Base-by-base conservation (phyloP, 2,329 filamentous ascomycete genomes). In the Endoconidiophora laricicola region DNA sequence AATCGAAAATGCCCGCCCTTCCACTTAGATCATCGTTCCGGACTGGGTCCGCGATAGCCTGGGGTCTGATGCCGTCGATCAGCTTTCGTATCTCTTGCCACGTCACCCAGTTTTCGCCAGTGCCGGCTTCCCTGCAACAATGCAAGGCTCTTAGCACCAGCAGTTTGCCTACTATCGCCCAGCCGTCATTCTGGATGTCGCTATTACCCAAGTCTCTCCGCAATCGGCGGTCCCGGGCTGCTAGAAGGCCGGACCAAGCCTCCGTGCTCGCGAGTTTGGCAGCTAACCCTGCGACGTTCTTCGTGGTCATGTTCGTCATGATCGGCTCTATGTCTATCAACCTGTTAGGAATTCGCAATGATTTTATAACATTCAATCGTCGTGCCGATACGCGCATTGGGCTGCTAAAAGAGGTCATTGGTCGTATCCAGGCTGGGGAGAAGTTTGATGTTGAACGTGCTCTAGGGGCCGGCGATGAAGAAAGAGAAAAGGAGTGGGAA, bases 301-400 rank as follows among this genome's bases (percentile, higher is more conserved):
- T 81, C 63, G 85, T 90, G 57, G 69, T 80, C 58, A 85, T 90
- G 55, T 87, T 87, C 59, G 69, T 87, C 39, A 73, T 96, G 55
- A 90, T 96, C 56, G 93, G 93, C 3, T 94, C 86, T 54, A 94
- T 95, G 72, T 85, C 90, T 12, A 95, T 98, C 58, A 85, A 95
- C 59, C 84, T 91, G 72, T 81, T 98, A 60, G 73, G 79, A 36
- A 63, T 96, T 58, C 82, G 81, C 58, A 84, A 83, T 57, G 81
- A 88, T 46, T 83, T 80, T 60, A 71, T 73, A 29, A 77, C 79
- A 7, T 88, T 83, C 58, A 77, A 72, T 60, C 78, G 88, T 46
- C 78, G 79, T 57, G 81, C 87, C 4, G 84, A 94, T 57, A 79
- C 84, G 5, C 82, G 84, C 60, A 83, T 98, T 55, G 74, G 72